Conservation (phyloP, 2,329 filamentous ascomycete species). For the Escovopsis sp. region DNA sequence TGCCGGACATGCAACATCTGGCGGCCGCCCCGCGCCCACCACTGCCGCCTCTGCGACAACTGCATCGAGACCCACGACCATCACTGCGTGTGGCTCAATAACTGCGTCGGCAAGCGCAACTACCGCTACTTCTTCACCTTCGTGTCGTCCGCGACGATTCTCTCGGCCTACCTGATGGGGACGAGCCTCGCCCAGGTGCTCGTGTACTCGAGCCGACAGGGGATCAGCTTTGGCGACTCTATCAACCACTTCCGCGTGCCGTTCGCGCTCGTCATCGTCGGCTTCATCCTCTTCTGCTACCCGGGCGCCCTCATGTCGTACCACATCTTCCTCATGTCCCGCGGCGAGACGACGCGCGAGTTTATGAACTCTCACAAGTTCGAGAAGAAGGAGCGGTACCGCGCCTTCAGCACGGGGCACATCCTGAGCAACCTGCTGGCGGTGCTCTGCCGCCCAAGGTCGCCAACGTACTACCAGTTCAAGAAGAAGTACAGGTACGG, state of each 20-base stretch:
- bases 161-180: conserved; percentile 61
- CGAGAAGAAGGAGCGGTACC: conserved; percentile 75
- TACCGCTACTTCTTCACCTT: conserved; percentile 97
- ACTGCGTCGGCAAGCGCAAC: conserved; percentile 91
- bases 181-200: conserved; percentile 71
- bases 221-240: conserved; percentile 51
- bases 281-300: conserved; percentile 60
- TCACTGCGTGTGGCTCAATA: conserved; percentile 98
- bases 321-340: conserved; percentile 78
- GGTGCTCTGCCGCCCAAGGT: conserved; percentile 69
- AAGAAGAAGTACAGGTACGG: conserved; percentile 63
- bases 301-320: conserved; percentile 74
- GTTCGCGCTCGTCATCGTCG: conserved; percentile 82
- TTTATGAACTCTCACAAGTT: conserved; percentile 97
- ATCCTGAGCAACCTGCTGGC: conserved; percentile 64
- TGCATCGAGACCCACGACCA: conserved; percentile 96
- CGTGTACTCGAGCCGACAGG: conserved; percentile 49
- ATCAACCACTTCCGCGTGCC: conserved; percentile 61
- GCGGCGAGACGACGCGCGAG: conserved; percentile 90
- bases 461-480: conserved; percentile 81
- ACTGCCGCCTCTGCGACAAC: conserved; percentile 93
- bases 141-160: conserved; percentile 61
- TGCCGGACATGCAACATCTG: conserved; percentile 97
- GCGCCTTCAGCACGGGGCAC: conserved; percentile 72
- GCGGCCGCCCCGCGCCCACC: conserved; percentile 88